Conservation (phyloP, 164 flowering plant genomes). For the Vitis riparia region DNA sequence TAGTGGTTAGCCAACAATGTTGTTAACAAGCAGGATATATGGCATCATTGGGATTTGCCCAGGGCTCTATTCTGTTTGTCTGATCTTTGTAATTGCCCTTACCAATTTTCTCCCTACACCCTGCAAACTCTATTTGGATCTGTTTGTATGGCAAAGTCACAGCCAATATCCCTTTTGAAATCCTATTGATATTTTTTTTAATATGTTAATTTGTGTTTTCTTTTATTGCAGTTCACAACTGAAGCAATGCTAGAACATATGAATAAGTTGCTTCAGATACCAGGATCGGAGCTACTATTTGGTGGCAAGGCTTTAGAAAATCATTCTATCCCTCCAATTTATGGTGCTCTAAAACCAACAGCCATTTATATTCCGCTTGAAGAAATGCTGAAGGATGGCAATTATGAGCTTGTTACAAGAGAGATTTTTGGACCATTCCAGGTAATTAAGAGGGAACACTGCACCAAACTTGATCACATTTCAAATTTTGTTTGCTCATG, state of each 20-base stretch:
- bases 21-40: background rate
- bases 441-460: conserved; percentile 38
- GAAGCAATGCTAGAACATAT: conserved; percentile 82
- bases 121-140: background rate
- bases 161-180: background rate
- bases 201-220: background rate
- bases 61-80: background rate
- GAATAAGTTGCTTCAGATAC: conserved; percentile 71
- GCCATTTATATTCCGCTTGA: conserved; percentile 86
- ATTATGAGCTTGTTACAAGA: conserved; percentile 78
- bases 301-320: conserved; percentile 84
- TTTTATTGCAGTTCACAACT: conserved; percentile 67
- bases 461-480: background rate
- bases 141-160: background rate
- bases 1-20: background rate
- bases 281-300: conserved; percentile 85
- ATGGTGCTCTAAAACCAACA: conserved; percentile 93
- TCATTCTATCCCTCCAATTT: conserved; percentile 81
- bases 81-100: background rate
- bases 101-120: background rate
- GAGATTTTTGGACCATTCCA: conserved; percentile 99
- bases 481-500: too few species aligned
- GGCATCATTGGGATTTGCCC: background rate
- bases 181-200: background rate
- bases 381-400: conserved; percentile 75